Evolutionary conservation across 78 protist species (phyloP).

Genomic region (Dictyostelium brefeldianum): DNA sequence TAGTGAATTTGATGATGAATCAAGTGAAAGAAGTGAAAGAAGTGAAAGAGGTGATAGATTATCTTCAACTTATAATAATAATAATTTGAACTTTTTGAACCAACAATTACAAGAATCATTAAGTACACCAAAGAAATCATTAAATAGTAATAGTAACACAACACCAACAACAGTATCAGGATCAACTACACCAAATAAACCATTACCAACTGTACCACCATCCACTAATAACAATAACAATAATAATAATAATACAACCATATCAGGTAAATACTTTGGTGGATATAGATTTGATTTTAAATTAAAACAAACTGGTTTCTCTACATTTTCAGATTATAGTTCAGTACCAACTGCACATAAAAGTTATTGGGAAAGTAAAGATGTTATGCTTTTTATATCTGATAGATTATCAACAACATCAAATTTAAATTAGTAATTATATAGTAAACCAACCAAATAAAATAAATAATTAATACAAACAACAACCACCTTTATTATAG

Average conservation of each 20-base stretch:
- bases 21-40: conserved; percentile 20
- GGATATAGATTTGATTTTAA: conserved; percentile 72
- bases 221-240: neutral
- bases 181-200: neutral
- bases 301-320: conserved; percentile 44
- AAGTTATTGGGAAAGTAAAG: conserved; percentile 51
- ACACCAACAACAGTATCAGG: neutral
- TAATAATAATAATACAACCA: neutral
- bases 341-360: conserved; percentile 44
- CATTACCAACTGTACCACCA: neutral
- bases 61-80: neutral
- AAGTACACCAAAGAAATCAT: conserved; percentile 2
- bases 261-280: conserved; percentile 36
- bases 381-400: conserved; percentile 51
- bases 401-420: conserved; percentile 19
- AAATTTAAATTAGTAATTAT: neutral
- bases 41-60: neutral
- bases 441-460: neutral
- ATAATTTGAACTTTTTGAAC: neutral
- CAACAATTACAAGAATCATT: neutral
- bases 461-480: neutral
- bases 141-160: neutral
- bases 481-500: neutral
- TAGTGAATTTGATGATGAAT: conserved; percentile 17
- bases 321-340: conserved; percentile 37